Conservation (phyloP, 1,284 basidiomycete species). For the Cystobasidium pallidum region DNA sequence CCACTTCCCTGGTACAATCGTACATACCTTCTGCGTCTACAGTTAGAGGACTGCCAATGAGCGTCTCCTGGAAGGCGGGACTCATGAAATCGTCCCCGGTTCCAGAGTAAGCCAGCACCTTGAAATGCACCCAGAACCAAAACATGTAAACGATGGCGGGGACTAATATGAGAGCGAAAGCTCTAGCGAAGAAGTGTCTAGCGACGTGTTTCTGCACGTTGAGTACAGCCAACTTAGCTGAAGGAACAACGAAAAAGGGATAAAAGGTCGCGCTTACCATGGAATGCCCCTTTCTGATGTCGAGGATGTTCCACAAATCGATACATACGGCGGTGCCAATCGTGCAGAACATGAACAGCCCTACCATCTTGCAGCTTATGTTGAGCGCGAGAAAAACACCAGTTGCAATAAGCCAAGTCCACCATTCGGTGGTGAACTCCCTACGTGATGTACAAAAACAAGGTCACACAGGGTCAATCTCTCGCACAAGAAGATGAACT, state of each 20-base stretch:
- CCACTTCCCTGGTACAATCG: not conserved
- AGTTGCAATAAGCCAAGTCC: slow-evolving; percentile 89
- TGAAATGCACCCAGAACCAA: slow-evolving; percentile 96
- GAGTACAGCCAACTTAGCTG: not conserved
- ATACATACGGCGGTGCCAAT: slow-evolving; percentile 89
- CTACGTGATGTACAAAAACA: slow-evolving; percentile 57
- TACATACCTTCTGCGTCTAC: slow-evolving; percentile 79
- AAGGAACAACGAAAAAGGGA: not conserved
- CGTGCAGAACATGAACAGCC: slow-evolving; percentile 84
- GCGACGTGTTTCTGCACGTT: slow-evolving; percentile 77
- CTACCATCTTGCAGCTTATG: slow-evolving; percentile 98
- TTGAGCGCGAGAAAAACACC: slow-evolving; percentile 93
- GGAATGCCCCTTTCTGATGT: slow-evolving; percentile 76
- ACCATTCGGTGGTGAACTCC: slow-evolving; percentile 87
- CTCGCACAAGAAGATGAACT: no score
- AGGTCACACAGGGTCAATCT: not conserved
- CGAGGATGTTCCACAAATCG: slow-evolving; percentile 93
- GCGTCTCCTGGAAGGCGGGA: slow-evolving; percentile 94
- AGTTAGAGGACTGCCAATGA: slow-evolving; percentile 87
- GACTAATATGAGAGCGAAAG: slow-evolving; percentile 80
- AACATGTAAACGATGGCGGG: slow-evolving; percentile 89
- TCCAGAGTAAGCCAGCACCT: slow-evolving; percentile 85
- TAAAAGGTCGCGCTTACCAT: slow-evolving; percentile 66
- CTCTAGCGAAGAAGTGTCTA: slow-evolving; percentile 85
- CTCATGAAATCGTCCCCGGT: slow-evolving; percentile 97